Base-by-base conservation (phyloP, 805 yeast genomes). In the Suhomyces faveliae region DNA sequence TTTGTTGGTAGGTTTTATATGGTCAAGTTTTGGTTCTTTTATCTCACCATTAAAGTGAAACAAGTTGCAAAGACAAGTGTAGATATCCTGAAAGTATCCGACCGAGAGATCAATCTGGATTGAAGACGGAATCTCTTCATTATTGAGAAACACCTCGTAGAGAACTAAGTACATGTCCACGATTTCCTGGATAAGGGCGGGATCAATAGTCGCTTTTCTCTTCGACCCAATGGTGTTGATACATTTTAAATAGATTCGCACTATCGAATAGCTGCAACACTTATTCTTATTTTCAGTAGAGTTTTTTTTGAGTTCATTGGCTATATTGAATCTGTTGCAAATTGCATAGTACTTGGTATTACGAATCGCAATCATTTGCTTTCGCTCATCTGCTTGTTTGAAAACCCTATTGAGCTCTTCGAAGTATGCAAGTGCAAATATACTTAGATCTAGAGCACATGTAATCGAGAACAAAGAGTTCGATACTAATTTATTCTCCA, bases 91-190 rank as follows among this genome's bases (percentile, higher is more conserved):
- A 12, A 58, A 48, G 24, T 48, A 49, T 13, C 46, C 46, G 10
- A 51, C 49, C 27, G 55, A 40, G 22, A 58, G 40, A 29, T 58
- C 62, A 41, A 43, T 49, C 41, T 52, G 59, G n/a, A 54, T 47
- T 2, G 55, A 35, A 10, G 54, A 45, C 8, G 59, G 54, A 30
- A 57, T 35, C 37, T 49, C 30, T n/a, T 43, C 35, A 20, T 42
- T 49, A 13, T 54, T 46, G 13, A 57, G 42, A 37, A 56, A 53
- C 5, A 56, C 24, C 13, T 50, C 53, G 4, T 46, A 41, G 7
- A 57, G 35, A 8, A 54, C 48, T 9, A 51, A 45, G 49, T 58
- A 58, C 9, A 50, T 20, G 25, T 51, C 51, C 13, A 51, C 38
- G 17, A 58, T 23, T 37, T 54, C 57, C 13, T 13, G 17, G 5